Percentiles rank a stretch among this genome's conserved stretches.
Conservation (phyloP, 2,329 filamentous ascomycete species). For the Paramyrothecium sp. region DNA sequence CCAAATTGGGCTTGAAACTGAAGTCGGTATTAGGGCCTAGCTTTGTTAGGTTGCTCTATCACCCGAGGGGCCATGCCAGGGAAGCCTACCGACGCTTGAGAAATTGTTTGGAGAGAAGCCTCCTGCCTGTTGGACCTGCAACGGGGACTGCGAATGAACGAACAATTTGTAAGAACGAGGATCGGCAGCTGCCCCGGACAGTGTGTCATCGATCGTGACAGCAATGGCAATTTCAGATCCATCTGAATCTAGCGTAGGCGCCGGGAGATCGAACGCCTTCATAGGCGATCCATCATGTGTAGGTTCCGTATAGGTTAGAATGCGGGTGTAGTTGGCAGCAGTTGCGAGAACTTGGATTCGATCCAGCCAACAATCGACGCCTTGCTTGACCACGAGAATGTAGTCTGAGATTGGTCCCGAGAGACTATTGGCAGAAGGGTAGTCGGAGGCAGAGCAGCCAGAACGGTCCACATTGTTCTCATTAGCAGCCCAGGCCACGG, state of each 20-base stretch:
- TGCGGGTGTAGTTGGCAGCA: not conserved
- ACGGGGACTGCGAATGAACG: not conserved
- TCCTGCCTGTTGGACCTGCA: not conserved
- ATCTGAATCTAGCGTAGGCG: not conserved
- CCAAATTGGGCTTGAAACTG: not conserved
- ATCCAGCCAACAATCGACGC: not conserved
- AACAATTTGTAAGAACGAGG: not conserved
- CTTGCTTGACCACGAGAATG: not conserved
- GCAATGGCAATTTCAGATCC: not conserved
- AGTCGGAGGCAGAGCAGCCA: not conserved
- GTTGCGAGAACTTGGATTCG: not conserved
- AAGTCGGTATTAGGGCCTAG: not conserved
- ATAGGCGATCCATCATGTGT: not conserved
- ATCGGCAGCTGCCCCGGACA: not conserved
- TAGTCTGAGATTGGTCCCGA: not conserved
- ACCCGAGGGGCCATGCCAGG: not conserved
- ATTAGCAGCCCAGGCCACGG: not conserved
- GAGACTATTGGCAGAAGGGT: not conserved
- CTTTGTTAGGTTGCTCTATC: not conserved
- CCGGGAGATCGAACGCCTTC: not conserved
- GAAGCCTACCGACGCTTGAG: not conserved
- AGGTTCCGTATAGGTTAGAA: not conserved
- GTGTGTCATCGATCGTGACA: not conserved
- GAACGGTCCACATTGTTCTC: not conserved
- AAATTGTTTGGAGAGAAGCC: not conserved